Evolutionary conservation across 1,139 yeast species (phyloP).

Genomic region (Geotrichum klebahnii): DNA sequence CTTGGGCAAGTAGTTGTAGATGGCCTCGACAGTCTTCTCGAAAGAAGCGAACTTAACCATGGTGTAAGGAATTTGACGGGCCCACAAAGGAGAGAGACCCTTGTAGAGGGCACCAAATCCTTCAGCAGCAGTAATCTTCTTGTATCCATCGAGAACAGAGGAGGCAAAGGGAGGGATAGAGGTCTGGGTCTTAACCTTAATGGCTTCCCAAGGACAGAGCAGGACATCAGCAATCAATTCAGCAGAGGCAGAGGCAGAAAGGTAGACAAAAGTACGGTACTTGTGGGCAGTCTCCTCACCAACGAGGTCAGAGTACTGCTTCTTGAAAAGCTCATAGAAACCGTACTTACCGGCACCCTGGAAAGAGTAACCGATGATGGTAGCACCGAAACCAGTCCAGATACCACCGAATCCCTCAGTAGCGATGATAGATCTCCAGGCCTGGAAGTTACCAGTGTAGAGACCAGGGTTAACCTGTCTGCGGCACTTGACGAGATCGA

Average conservation of each 20-base stretch:
- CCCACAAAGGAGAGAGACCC: constrained; percentile 76
- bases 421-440: constrained; percentile 58
- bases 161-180: constrained; percentile 65
- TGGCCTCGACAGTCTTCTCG: constrained; percentile 70
- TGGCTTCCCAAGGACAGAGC: constrained; percentile 80
- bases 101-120: constrained; percentile 58
- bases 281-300: constrained; percentile 55
- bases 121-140: constrained; percentile 52
- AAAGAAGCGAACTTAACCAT: constrained; percentile 81
- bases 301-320: constrained; percentile 54
- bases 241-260: constrained; percentile 76
- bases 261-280: constrained; percentile 60
- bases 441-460: constrained; percentile 62
- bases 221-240: constrained; percentile 78
- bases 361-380: constrained; percentile 72
- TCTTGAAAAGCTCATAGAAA: constrained; percentile 72
- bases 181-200: constrained; percentile 77
- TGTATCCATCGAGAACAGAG: constrained; percentile 50
- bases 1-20: constrained; percentile 51
- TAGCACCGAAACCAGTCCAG: constrained; percentile 74
- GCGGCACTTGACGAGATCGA: constrained; percentile 75
- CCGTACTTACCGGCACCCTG: constrained; percentile 91
- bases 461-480: constrained; percentile 63
- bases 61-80: constrained; percentile 82
- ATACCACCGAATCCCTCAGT: constrained; percentile 62